Conservation (phyloP, 2,329 filamentous ascomycete genomes). For the Penicillium sp. region DNA sequence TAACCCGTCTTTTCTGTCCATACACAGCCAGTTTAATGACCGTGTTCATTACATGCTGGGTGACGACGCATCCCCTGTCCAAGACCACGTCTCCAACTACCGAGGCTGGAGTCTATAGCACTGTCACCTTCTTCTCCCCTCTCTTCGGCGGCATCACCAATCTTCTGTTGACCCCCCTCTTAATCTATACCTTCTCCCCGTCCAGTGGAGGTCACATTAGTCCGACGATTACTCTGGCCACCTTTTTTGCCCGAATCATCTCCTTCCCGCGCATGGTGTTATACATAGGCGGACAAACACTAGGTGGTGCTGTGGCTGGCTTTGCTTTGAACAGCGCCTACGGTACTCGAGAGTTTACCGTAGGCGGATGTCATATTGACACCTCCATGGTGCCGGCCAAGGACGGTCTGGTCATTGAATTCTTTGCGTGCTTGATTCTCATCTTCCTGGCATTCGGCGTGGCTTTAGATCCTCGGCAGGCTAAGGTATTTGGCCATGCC, state of each 20-base stretch:
- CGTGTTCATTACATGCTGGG: constrained; percentile 32
- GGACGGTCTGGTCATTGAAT: constrained; percentile 55
- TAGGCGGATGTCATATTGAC: constrained; percentile 48
- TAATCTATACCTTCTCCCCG: constrained; percentile 56
- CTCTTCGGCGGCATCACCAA: constrained; percentile 47
- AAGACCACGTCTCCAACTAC: constrained; percentile 4
- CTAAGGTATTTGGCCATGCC: constrained; percentile 54
- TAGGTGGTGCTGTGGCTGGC: constrained; percentile 52
- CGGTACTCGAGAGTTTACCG: constrained; percentile 35
- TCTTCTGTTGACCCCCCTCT: constrained; percentile 48
- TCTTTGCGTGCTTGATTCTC: constrained; percentile 50
- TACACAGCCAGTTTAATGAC: constrained; percentile 33
- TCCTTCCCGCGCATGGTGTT: constrained; percentile 54
- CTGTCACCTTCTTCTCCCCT: constrained; percentile 35
- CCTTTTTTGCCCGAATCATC: constrained; percentile 55
- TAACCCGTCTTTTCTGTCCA: not conserved
- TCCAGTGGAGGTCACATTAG: constrained; percentile 59
- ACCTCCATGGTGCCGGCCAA: constrained; percentile 39
- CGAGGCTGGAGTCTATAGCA: constrained; percentile 24
- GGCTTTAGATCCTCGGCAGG: constrained; percentile 58
- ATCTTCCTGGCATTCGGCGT: constrained; percentile 58
- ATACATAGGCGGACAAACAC: constrained; percentile 52
- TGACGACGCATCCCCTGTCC: constrained; percentile 26
- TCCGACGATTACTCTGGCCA: constrained; percentile 57
- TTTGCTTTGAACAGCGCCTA: constrained; percentile 43